Evolutionary conservation across 1,284 basidiomycete genomes (phyloP).

Genomic region (Trametes hirsuta): DNA sequence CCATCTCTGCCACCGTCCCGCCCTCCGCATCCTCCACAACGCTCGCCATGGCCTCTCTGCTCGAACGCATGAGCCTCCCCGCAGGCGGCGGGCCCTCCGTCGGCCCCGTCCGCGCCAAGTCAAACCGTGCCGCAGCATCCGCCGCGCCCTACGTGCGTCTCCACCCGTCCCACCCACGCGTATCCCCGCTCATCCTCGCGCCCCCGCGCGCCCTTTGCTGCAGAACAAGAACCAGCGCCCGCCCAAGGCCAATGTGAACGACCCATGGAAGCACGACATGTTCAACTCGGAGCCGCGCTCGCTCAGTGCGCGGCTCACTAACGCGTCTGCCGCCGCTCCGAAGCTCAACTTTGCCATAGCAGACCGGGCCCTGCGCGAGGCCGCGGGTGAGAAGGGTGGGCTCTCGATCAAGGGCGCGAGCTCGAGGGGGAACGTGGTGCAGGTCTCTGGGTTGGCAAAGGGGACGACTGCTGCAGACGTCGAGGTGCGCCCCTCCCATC

Average conservation of each 20-base stretch:
- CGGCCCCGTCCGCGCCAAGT: conserved; percentile 64
- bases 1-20: background rate
- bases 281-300: conserved; percentile 52
- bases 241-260: conserved; percentile 69
- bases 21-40: conserved; percentile 1
- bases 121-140: conserved; percentile 44
- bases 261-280: conserved; percentile 74
- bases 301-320: conserved; percentile 62
- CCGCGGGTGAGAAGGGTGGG: conserved; percentile 37
- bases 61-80: conserved; percentile 64
- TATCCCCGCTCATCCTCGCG: conserved; percentile 22
- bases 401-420: conserved; percentile 79
- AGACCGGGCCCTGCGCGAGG: conserved; percentile 46
- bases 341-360: conserved; percentile 56
- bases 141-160: conserved; percentile 70
- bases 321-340: conserved; percentile 46
- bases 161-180: conserved; percentile 29
- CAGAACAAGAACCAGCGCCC: conserved; percentile 54
- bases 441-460: conserved; percentile 72
- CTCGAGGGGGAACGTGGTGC: conserved; percentile 67
- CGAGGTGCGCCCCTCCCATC: conserved; percentile 46
- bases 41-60: conserved; percentile 54
- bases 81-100: conserved; percentile 39
- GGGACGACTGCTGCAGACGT: conserved; percentile 88
- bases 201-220: conserved; percentile 17